phyloP scores from a whole-genome alignment of 768 basidiomycete species.

The Paxillus rubicundulus region DNA sequence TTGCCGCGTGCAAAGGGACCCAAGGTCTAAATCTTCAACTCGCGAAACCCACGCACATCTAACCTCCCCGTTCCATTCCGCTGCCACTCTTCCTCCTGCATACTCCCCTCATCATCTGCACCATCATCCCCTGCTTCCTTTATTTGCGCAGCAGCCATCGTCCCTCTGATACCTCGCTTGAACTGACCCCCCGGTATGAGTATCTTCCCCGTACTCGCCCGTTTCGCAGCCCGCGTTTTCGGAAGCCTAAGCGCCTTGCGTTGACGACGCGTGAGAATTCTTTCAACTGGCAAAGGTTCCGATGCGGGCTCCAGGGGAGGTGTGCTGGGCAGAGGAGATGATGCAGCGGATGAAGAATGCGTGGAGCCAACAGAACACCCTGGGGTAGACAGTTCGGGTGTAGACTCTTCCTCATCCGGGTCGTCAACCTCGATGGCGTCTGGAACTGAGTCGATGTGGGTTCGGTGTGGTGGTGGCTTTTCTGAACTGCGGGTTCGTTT shows the following conservation, averaged over 20 bases:
- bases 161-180: conserved; percentile 29
- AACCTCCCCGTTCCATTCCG: conserved; percentile 69
- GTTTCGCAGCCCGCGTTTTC: conserved; percentile 41
- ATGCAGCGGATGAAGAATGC: conserved; percentile 30
- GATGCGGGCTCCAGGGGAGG: conserved; percentile 28
- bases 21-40: conserved; percentile 59
- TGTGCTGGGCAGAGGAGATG: conserved; percentile 38
- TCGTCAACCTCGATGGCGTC: conserved; percentile 27
- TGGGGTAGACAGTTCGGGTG: conserved; percentile 45
- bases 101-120: conserved; percentile 33
- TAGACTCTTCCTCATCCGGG: conserved; percentile 31
- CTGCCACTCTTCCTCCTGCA: conserved; percentile 50
- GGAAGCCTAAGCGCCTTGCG: conserved; percentile 68
- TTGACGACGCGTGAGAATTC: conserved; percentile 61
- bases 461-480: conserved; percentile 17
- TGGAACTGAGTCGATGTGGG: conserved; percentile 12
- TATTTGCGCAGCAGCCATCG: conserved; percentile 10
- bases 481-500: conserved; percentile 36
- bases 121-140: conserved; percentile 21
- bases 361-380: conserved; percentile 27
- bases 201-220: conserved; percentile 51
- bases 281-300: conserved; percentile 19
- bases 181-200: conserved; percentile 60
- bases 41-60: conserved; percentile 76
- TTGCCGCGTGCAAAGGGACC: not conserved